Conservation (phyloP, 2,329 filamentous ascomycete species). For the Penicillium sp. region DNA sequence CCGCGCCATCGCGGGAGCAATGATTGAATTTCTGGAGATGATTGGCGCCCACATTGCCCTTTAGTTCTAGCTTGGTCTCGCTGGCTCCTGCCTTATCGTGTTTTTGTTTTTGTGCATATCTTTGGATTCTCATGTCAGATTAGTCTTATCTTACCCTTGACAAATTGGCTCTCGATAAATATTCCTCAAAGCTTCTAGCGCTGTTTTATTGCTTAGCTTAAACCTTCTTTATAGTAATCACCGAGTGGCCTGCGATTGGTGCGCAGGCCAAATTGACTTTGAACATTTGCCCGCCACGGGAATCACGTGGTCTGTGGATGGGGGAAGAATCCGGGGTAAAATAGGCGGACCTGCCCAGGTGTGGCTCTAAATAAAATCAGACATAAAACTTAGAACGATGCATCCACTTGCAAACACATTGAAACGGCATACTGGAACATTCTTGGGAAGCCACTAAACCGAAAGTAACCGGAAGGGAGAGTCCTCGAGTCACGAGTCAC, state of each 20-base stretch:
- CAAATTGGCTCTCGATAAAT: background rate
- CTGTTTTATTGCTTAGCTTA: background rate
- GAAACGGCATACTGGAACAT: background rate
- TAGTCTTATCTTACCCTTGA: conserved; percentile 3
- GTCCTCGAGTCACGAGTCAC: background rate
- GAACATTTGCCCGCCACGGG: background rate
- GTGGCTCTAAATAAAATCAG: background rate
- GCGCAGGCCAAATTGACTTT: background rate
- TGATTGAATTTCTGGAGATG: background rate
- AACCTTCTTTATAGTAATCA: background rate
- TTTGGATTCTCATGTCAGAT: conserved; percentile 3
- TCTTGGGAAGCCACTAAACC: background rate
- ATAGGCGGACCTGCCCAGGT: background rate
- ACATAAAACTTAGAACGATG: background rate
- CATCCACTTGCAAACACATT: background rate
- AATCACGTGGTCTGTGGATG: background rate
- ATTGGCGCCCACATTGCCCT: background rate
- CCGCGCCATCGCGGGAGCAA: background rate
- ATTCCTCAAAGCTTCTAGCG: background rate
- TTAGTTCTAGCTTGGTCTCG: background rate
- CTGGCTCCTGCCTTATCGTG: conserved; percentile 1
- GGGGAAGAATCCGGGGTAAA: conserved; percentile 5
- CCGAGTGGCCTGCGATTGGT: background rate
- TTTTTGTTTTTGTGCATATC: background rate
- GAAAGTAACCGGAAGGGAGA: background rate